Evolutionary conservation across 2,329 filamentous ascomycete species (phyloP).

Genomic region (Chrysoporthe cubensis): DNA sequence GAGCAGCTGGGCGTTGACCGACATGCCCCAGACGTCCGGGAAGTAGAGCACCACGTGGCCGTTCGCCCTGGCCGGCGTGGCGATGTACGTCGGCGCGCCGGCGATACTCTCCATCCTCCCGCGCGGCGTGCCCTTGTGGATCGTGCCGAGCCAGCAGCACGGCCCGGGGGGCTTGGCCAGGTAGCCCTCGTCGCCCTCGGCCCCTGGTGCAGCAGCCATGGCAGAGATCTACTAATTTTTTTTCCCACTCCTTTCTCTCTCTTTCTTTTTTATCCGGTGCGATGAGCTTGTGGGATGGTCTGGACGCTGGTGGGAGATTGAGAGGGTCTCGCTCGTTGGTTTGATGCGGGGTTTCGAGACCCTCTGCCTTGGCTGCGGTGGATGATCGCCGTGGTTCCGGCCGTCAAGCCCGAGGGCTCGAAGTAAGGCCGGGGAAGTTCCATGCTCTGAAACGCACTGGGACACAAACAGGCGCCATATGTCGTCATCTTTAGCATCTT

Average conservation of each 20-base stretch:
- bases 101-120: constrained; percentile 41
- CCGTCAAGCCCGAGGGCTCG: not conserved
- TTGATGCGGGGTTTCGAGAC: not conserved
- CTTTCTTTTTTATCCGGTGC: not conserved
- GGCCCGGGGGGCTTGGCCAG: constrained; percentile 41
- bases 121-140: constrained; percentile 44
- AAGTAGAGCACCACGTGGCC: constrained; percentile 50
- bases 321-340: not conserved
- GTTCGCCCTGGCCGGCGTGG: constrained; percentile 39
- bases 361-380: not conserved
- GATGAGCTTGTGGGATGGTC: too few species aligned
- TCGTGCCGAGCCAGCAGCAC: constrained; percentile 45
- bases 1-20: constrained; percentile 46
- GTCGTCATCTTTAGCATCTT: not conserved
- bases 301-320: not conserved
- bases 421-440: too few species aligned
- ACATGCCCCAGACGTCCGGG: constrained; percentile 50
- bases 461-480: not conserved
- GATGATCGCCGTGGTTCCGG: not conserved
- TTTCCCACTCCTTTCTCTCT: not conserved
- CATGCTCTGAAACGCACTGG: not conserved
- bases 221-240: not conserved
- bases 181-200: constrained; percentile 24
- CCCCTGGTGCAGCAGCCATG: not conserved
- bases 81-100: constrained; percentile 45